Base-by-base conservation (phyloP, 768 basidiomycete genomes). In the Sporobolomyces phaffii region DNA sequence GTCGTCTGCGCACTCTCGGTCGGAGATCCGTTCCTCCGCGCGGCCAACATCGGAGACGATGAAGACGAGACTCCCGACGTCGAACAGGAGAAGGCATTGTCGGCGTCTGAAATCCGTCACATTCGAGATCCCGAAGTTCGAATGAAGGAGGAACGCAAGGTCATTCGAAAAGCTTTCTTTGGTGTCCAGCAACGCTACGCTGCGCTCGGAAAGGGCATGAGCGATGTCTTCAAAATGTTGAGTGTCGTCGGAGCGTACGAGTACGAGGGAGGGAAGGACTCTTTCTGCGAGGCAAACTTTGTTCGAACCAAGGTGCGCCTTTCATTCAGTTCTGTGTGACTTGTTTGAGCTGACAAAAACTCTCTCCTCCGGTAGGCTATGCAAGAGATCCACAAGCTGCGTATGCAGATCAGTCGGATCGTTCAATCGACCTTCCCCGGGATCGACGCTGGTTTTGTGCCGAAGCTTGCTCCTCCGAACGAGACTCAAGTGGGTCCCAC, bases 161-260 rank as follows among this genome's bases (percentile, higher is more conserved):
- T 80, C 26, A 82, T 84, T 31, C 83, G 92, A 29, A 86, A 87
- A 74, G 84, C 85, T 1, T 99, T 87, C 78, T 96, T 89, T 77
- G 80, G 87, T 75, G 83, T 85, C 1, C 93, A 92, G 70, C 81
- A 94, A 91, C 79, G 80, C 28, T 91, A 96, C 77, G 81, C 86
- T 5, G 84, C 86, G 3, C 81, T 98, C 36, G 96, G 96, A 15
- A 83, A 83, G 58, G 85, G 82, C 26, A 82, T 82, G 9, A 96
- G 92, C 76, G 96, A 99, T 74, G 77, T 91, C 34, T 89, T 97
- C 79, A 87, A 87, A 72, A 78, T 87, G 38, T 81, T 99, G 13
- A 92, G 93, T 18, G 91, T 94, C n/a, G 86, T 96, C 22, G 96
- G 96, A 0, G 96, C 94, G 5, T 98, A 91, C 76, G 93, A 96